These are phyloP conservation scores for Candida piceae DNA, from an alignment of 805 yeast genomes.

Conservation along the genomic window DNA sequence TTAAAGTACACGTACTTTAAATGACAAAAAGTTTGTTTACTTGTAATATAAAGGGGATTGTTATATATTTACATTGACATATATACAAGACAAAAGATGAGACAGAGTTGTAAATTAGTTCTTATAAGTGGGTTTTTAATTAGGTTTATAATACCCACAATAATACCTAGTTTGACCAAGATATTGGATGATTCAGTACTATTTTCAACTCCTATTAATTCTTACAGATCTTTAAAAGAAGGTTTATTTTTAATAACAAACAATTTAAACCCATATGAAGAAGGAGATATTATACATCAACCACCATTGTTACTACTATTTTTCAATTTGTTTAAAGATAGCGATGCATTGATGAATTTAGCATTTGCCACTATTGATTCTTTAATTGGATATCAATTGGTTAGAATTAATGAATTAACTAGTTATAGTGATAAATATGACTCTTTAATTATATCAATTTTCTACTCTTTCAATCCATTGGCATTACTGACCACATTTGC, in stretches of 20 bases:
- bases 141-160: conserved; percentile 23
- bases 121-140: conserved; percentile 20
- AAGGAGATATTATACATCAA: conserved; percentile 84
- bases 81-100: too few species aligned
- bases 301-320: conserved; percentile 66
- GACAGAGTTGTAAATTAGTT: not conserved
- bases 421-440: conserved; percentile 16
- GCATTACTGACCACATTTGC: conserved; percentile 63
- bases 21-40: too few species aligned
- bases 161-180: conserved; percentile 26
- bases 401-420: conserved; percentile 35
- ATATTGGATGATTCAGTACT: conserved; percentile 50
- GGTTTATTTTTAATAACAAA: conserved; percentile 59
- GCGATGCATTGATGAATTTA: conserved; percentile 26
- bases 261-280: conserved; percentile 55
- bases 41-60: too few species aligned
- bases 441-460: conserved; percentile 29
- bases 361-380: conserved; percentile 59
- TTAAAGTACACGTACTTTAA: too few species aligned
- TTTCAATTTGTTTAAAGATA: conserved; percentile 35
- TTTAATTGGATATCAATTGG: conserved; percentile 49
- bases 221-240: conserved; percentile 59
- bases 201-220: conserved; percentile 68
- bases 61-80: too few species aligned
- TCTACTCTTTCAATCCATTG: conserved; percentile 79